Evolutionary conservation across 1,139 yeast species (phyloP), one percentile per base, ranked within the genome.

Genomic region (Kluyveromyces marxianus): DNA sequence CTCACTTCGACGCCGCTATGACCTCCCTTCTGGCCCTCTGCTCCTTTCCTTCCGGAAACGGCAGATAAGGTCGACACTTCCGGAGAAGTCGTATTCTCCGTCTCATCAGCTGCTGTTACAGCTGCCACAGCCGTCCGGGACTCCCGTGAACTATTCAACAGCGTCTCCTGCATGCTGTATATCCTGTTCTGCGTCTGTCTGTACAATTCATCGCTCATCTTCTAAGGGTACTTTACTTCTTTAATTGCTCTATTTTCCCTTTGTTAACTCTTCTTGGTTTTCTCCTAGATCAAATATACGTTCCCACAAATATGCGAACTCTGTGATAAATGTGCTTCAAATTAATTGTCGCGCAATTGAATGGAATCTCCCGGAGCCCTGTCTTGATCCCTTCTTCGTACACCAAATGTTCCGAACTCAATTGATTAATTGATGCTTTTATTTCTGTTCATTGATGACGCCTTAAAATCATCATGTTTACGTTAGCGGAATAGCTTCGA

Each of bases 181-280:
- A 64, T 64, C 37, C 59, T 60, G 24, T 62, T 57, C 45, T 63
- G 67, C 1, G 63, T 59, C 43, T 56, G 54, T 35, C 59, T 55
- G 47, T 64, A 63, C n/a, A 50, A 54, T 34, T 58, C 58, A 37
- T 50, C 37, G 38, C 36, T 24, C 41, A 34, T 48, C 34, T 39
- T 37, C 10, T n/a, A 4, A 29, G 21, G 21, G 21, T 14, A 14
- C 21, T 14, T 14, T 14, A 14, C 21, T 14, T 14, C 21, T 14
- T 14, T 14, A 14, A 14, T 14, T 14, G 21, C 21, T 14, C 21
- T 14, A 14, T 14, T 14, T 14, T 31, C 26, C 21, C 21, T 14
- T 14, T 14, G 21, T 14, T 14, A 14, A 14, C 21, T 14, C 21
- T 14, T 14, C 21, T 14, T 14, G 21, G 21, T 14, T 14, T 14